Evolutionary conservation across 257 asterid genomes (phyloP).

Genomic region (Lantana camara): DNA sequence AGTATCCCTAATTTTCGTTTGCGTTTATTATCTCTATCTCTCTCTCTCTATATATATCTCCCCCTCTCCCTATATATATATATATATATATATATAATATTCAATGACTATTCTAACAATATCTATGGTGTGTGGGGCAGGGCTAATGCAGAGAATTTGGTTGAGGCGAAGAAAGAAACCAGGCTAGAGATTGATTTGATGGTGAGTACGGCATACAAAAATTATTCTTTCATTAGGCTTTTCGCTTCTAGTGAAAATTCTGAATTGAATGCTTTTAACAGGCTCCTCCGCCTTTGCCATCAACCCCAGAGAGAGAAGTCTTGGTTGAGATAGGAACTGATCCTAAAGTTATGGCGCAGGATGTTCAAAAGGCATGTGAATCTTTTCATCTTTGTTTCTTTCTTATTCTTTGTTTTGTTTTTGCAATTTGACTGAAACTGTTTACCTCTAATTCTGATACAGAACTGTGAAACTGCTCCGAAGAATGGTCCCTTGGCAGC

Average conservation of each 20-base stretch:
- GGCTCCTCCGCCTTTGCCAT: constrained; percentile 45
- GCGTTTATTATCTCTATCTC: constrained; percentile 9
- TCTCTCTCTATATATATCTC: constrained; percentile 1
- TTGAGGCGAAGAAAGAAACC: constrained; percentile 39
- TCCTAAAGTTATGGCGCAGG: constrained; percentile 26
- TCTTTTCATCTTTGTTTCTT: constrained; percentile 11
- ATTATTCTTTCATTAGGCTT: background rate
- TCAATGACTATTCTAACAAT: constrained; percentile 8
- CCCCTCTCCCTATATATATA: background rate
- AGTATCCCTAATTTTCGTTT: constrained; percentile 46
- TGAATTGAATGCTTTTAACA: constrained; percentile 28
- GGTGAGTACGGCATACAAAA: constrained; percentile 39
- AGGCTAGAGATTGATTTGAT: constrained; percentile 52
- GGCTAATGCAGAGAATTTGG: constrained; percentile 35
- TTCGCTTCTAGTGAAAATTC: constrained; percentile 6
- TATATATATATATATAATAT: too few relatives aligned
- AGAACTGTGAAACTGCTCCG: constrained; percentile 33
- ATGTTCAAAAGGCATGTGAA: constrained; percentile 33
- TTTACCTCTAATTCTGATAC: constrained; percentile 22
- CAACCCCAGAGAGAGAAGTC: constrained; percentile 39
- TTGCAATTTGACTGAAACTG: constrained; percentile 8
- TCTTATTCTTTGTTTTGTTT: background rate
- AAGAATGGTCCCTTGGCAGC: constrained; percentile 22
- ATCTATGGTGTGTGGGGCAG: constrained; percentile 41
- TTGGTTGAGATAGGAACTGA: constrained; percentile 16